phyloP scores from a whole-genome alignment of 139 green algal species.

The Chlamydomonas schloesseri region DNA sequence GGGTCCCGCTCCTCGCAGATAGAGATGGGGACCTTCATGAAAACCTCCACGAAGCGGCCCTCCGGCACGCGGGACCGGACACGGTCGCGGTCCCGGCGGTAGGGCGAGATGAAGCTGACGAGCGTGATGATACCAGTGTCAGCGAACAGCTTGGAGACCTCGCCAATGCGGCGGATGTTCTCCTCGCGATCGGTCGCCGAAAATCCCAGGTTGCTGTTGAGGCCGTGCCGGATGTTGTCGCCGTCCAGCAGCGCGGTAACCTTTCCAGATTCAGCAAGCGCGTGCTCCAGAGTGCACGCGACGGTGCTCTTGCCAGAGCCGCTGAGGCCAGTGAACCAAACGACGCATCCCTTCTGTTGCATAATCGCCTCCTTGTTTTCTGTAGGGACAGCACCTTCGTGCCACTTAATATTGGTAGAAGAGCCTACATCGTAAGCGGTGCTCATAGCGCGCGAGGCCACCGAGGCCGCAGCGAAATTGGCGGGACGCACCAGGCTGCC shows the following conservation, averaged over 20 bases:
- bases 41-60: slow-evolving; percentile 91
- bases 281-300: slow-evolving; percentile 76
- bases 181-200: slow-evolving; percentile 84
- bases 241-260: slow-evolving; percentile 90
- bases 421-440: slow-evolving; percentile 82
- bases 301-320: slow-evolving; percentile 89
- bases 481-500: slow-evolving; percentile 6
- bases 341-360: slow-evolving; percentile 85
- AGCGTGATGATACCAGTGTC: slow-evolving; percentile 92
- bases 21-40: slow-evolving; percentile 92
- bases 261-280: slow-evolving; percentile 72
- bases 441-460: not conserved
- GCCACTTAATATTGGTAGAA: slow-evolving; percentile 95
- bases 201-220: slow-evolving; percentile 96
- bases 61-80: slow-evolving; percentile 72
- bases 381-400: slow-evolving; percentile 80
- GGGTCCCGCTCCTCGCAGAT: slow-evolving; percentile 94
- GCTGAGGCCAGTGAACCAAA: slow-evolving; percentile 94
- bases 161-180: slow-evolving; percentile 95
- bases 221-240: slow-evolving; percentile 95
- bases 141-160: slow-evolving; percentile 94
- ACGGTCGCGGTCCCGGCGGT: slow-evolving; percentile 78
- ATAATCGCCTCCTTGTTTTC: slow-evolving; percentile 83
- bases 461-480: not conserved
- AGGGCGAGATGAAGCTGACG: slow-evolving; percentile 96